These are phyloP conservation scores for Solanum hybrid DNA, from an alignment of 305 asterid species.

Conservation along the genomic window DNA sequence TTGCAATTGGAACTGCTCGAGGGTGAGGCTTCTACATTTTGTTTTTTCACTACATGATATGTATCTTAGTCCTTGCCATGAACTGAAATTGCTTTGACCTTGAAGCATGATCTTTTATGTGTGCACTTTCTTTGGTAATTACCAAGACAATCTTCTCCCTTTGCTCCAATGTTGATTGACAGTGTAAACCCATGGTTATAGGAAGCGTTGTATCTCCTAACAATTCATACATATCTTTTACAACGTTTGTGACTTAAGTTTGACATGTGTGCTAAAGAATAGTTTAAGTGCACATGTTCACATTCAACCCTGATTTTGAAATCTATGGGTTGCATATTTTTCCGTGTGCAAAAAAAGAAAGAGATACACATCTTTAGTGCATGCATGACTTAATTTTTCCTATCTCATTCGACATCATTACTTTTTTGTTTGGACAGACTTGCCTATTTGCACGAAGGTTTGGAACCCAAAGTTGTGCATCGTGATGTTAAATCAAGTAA, in stretches of 20 bases:
- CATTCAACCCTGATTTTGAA: not conserved
- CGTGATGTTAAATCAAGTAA: slow-evolving; percentile 98
- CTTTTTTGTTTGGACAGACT: slow-evolving; percentile 35
- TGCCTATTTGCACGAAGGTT: slow-evolving; percentile 92
- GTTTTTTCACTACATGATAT: not conserved
- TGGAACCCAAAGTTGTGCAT: slow-evolving; percentile 97
- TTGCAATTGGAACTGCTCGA: slow-evolving; percentile 79
- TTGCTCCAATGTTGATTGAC: not conserved
- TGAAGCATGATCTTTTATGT: not conserved
- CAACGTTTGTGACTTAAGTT: not conserved
- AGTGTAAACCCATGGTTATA: not conserved
- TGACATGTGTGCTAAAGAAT: not conserved
- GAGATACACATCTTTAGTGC: not conserved
- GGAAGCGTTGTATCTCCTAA: not conserved
- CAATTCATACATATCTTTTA: not conserved
- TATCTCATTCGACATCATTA: not conserved
- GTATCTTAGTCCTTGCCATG: not conserved
- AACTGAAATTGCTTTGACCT: not conserved
- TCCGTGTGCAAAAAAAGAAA: not conserved
- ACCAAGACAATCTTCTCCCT: not conserved
- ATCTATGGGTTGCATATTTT: not conserved
- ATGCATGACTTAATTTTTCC: not conserved
- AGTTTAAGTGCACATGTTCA: not conserved
- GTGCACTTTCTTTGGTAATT: not conserved
- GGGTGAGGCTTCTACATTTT: slow-evolving; percentile 37